Percentiles rank a stretch among this genome's conserved stretches.
phyloP scores from a whole-genome alignment of 129 eudicot species.

The Artemisia tridentata region DNA sequence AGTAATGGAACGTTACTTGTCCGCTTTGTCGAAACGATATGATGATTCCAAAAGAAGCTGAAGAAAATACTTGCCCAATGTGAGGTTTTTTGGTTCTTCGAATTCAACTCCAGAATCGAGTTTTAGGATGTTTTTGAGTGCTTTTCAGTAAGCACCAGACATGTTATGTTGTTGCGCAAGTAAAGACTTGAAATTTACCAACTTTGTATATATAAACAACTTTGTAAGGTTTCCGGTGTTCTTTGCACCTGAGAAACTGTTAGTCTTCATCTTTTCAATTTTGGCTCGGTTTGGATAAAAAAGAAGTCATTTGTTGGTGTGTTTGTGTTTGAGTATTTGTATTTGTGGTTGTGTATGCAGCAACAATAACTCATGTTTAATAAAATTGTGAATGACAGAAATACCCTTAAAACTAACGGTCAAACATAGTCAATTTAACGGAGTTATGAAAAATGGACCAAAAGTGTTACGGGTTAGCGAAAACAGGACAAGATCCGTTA shows the following conservation, averaged over 20 bases:
- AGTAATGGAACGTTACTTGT: constrained; percentile 70
- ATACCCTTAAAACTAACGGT: no score
- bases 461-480: no score
- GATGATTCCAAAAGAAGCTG: constrained; percentile 62
- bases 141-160: constrained; percentile 11
- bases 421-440: no score
- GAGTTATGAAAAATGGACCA: no score
- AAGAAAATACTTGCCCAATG: constrained; percentile 80
- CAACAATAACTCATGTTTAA: no score
- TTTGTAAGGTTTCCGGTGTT: constrained; percentile 43
- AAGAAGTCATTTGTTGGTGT: constrained; percentile 23
- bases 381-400: no score
- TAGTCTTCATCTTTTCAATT: constrained; percentile 15
- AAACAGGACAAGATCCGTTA: no score
- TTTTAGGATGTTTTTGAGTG: constrained; percentile 18
- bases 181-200: constrained; percentile 19
- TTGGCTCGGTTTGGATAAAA: constrained; percentile 20
- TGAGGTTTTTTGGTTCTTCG: constrained; percentile 37
- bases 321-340: no score
- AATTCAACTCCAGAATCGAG: constrained; percentile 4
- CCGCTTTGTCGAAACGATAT: constrained; percentile 72
- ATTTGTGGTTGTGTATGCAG: no score
- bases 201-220: constrained; percentile 43
- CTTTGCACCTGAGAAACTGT: constrained; percentile 38
- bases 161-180: constrained; percentile 14